These are phyloP conservation scores for Closterium sp. DNA, from an alignment of 139 green algal genomes.

Conservation along the genomic window DNA sequence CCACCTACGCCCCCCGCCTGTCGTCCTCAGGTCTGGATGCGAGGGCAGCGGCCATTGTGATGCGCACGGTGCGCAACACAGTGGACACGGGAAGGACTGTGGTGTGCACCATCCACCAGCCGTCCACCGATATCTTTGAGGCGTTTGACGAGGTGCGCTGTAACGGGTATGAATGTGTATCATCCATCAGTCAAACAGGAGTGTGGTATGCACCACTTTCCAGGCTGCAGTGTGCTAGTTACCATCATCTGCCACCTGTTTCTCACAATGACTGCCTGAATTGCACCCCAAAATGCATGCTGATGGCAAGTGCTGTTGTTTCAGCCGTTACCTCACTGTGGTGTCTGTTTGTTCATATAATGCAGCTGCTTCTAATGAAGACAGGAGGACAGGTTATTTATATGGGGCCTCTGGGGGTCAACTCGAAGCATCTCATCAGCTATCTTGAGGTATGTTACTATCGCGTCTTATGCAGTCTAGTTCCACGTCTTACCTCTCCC, in stretches of 20 bases:
- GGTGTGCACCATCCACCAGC: conserved; percentile 90
- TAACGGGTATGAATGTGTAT: no score
- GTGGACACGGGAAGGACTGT: conserved; percentile 64
- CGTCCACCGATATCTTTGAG: conserved; percentile 49
- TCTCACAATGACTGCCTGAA: no score
- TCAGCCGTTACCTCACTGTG: no score
- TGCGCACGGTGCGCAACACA: conserved; percentile 52
- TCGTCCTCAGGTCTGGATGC: conserved; percentile 59
- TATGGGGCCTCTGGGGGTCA: conserved; percentile 71
- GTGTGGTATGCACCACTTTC: no score
- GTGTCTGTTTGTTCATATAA: conserved; percentile 15
- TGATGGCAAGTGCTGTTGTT: no score
- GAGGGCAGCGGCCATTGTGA: conserved; percentile 63
- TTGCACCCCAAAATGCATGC: no score
- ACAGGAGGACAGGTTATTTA: conserved; percentile 71
- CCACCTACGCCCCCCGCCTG: no score
- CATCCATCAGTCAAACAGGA: no score
- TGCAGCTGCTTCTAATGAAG: conserved; percentile 74
- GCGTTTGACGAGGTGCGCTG: conserved; percentile 14
- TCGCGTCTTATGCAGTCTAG: no score
- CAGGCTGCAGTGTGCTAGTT: no score
- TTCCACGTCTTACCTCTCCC: not conserved
- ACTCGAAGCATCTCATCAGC: conserved; percentile 55
- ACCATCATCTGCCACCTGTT: conserved; percentile 67
- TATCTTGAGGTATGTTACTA: conserved; percentile 21